phyloP scores from a whole-genome alignment of 1,139 yeast species.

The Pichia sp. region DNA sequence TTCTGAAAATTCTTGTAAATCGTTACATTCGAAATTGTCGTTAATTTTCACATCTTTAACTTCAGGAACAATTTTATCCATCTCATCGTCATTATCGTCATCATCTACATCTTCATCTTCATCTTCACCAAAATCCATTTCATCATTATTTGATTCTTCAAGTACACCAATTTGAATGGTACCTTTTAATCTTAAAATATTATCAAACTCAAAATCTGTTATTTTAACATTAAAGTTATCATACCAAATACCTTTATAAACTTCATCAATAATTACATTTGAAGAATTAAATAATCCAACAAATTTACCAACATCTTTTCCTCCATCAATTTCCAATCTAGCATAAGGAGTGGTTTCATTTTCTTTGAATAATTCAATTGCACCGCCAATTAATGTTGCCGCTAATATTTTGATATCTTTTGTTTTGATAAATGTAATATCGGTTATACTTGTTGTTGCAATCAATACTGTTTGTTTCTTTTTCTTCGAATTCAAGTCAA shows the following conservation, averaged over 20 bases:
- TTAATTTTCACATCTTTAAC: slow-evolving; percentile 1
- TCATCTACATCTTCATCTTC: slow-evolving; percentile 21
- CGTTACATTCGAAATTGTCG: background rate
- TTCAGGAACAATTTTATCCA: slow-evolving; percentile 11
- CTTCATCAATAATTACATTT: slow-evolving; percentile 13
- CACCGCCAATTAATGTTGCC: slow-evolving; percentile 32
- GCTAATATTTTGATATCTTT: slow-evolving; percentile 17
- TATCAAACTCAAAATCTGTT: slow-evolving; percentile 22
- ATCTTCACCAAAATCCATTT: slow-evolving; percentile 14
- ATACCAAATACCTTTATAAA: slow-evolving; percentile 33
- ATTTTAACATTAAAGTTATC: slow-evolving; percentile 30
- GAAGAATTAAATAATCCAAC: slow-evolving; percentile 18
- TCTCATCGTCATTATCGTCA: slow-evolving; percentile 9
- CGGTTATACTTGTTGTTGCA: slow-evolving; percentile 3
- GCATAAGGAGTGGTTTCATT: background rate
- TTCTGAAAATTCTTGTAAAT: slow-evolving; percentile 2
- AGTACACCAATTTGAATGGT: slow-evolving; percentile 12
- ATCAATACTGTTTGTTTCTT: background rate
- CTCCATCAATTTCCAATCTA: slow-evolving; percentile 13
- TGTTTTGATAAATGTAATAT: slow-evolving; percentile 5
- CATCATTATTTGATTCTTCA: slow-evolving; percentile 10
- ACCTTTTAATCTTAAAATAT: slow-evolving; percentile 9
- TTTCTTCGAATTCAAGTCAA: slow-evolving; percentile 2
- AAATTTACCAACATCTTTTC: slow-evolving; percentile 18
- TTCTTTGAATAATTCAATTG: slow-evolving; percentile 29